phyloP scores from a whole-genome alignment of 2,329 filamentous ascomycete genomes.

The Camillea tinctor region DNA sequence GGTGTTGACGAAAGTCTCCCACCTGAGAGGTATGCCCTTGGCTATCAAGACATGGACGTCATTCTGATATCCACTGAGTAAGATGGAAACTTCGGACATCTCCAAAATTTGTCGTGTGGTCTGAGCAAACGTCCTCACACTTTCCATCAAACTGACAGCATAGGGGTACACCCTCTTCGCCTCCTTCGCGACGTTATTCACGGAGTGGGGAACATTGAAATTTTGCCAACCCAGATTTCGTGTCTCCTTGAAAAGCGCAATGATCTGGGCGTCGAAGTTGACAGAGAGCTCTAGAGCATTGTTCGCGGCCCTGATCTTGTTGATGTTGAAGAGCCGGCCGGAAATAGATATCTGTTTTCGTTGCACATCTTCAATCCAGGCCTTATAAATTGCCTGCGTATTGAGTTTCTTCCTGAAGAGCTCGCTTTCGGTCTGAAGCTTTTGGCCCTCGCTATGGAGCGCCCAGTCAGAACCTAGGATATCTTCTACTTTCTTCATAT shows the following conservation, averaged over 20 bases:
- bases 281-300: slow-evolving; percentile 85
- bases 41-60: slow-evolving; percentile 80
- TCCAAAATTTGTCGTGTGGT: slow-evolving; percentile 79
- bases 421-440: slow-evolving; percentile 85
- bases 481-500: slow-evolving; percentile 99
- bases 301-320: slow-evolving; percentile 83
- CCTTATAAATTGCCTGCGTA: slow-evolving; percentile 89
- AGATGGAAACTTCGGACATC: slow-evolving; percentile 83
- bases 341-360: slow-evolving; percentile 87
- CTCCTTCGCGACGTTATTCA: slow-evolving; percentile 95
- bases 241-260: slow-evolving; percentile 97
- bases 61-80: slow-evolving; percentile 88
- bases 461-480: slow-evolving; percentile 95
- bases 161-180: slow-evolving; percentile 99
- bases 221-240: slow-evolving; percentile 94
- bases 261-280: slow-evolving; percentile 97
- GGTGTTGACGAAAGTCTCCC: slow-evolving; percentile 97
- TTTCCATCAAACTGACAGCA: slow-evolving; percentile 97
- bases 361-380: slow-evolving; percentile 90
- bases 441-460: slow-evolving; percentile 90
- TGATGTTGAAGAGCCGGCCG: slow-evolving; percentile 87
- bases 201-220: slow-evolving; percentile 88
- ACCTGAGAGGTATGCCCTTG: slow-evolving; percentile 86
- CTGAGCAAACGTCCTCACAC: slow-evolving; percentile 88
- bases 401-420: slow-evolving; percentile 96